Base-by-base conservation (phyloP, 495 filamentous ascomycete species). In the Talaromyces stipitatus region DNA sequence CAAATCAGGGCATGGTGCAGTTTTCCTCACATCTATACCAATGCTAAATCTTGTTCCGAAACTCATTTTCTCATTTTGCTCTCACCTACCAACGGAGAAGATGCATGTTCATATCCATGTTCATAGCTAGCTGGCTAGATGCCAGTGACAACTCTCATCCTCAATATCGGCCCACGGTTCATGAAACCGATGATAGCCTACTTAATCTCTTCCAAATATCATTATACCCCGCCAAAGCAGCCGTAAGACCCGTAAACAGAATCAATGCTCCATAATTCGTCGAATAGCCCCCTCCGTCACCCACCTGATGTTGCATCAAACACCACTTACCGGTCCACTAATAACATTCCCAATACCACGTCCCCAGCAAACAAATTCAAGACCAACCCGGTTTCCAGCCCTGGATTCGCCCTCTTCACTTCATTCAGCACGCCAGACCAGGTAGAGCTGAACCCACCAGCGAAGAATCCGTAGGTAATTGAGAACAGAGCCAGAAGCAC, bases 391-490 rank as follows among this genome's bases (percentile, higher is more conserved):
- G 81, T 76, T 30, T 86, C 81, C 23, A 80, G 62, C 3, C 70
- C 72, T 16, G 71, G 58, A 22, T 75, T 71, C 36, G 71, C 69
- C 54, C 63, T 58, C 58, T 78, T 77, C 20, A 88, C 69, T 59
- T 82, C 73, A 12, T 73, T 79, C 52, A 85, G 80, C 24, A 85
- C 74, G 1, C 84, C 88, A 0, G 82, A 76, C 78, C 83, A 88
- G 1, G 80, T 84, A 4, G 75, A 70, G 55, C 76, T 79, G 56
- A 80, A 86, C 0, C 82, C 79, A 29, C 86, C 85, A 0, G 84
- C 85, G 60, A 87, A 89, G 56, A 89, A 73, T 3, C 88, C 88
- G 67, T 87, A 90, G 2, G 82, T 66, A 6, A 90, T 61, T 20
- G 79, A 81, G 61, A 90, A 91, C 22, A 84, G 47, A 38, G 79